These are phyloP conservation scores for Zymoseptoria brevis DNA, from an alignment of 2,329 filamentous ascomycete genomes.

Conservation along the genomic window DNA sequence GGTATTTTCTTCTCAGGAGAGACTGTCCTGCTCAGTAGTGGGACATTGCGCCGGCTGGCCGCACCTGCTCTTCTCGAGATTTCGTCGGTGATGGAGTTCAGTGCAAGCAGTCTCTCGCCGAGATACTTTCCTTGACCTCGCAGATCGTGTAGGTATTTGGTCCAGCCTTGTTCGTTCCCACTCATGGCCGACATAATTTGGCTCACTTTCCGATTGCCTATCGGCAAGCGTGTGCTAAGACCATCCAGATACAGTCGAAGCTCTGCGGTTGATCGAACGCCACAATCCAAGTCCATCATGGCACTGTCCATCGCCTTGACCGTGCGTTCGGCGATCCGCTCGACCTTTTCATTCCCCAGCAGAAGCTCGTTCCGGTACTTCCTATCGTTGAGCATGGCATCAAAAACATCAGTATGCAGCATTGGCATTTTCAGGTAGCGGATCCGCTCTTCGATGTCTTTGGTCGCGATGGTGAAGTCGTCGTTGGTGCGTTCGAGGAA, in stretches of 20 bases:
- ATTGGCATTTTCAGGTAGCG: conserved; percentile 75
- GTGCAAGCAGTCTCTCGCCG: conserved; percentile 60
- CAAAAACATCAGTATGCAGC: conserved; percentile 72
- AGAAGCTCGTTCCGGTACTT: conserved; percentile 64
- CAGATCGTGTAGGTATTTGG: conserved; percentile 67
- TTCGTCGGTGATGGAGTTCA: conserved; percentile 70
- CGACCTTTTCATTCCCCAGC: conserved; percentile 81
- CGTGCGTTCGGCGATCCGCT: conserved; percentile 78
- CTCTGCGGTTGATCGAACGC: conserved; percentile 65
- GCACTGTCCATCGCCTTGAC: conserved; percentile 67
- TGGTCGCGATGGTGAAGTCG: conserved; percentile 69
- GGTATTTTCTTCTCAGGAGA: conserved; percentile 5
- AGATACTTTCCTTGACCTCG: conserved; percentile 65
- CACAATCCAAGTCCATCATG: conserved; percentile 70
- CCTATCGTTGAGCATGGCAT: conserved; percentile 78
- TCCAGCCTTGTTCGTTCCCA: conserved; percentile 87
- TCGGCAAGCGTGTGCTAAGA: conserved; percentile 47
- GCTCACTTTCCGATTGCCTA: conserved; percentile 51
- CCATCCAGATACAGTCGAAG: conserved; percentile 67
- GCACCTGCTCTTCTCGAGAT: conserved; percentile 80
- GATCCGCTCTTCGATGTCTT: conserved; percentile 73
- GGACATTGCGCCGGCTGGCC: conserved; percentile 62
- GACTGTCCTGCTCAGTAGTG: conserved; percentile 9
- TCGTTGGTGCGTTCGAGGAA: conserved; percentile 81
- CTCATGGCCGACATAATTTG: conserved; percentile 85